Evolutionary conservation across 768 basidiomycete genomes (phyloP), one percentile per base, ranked within the genome.

Genomic region (Lenzites betulinus): DNA sequence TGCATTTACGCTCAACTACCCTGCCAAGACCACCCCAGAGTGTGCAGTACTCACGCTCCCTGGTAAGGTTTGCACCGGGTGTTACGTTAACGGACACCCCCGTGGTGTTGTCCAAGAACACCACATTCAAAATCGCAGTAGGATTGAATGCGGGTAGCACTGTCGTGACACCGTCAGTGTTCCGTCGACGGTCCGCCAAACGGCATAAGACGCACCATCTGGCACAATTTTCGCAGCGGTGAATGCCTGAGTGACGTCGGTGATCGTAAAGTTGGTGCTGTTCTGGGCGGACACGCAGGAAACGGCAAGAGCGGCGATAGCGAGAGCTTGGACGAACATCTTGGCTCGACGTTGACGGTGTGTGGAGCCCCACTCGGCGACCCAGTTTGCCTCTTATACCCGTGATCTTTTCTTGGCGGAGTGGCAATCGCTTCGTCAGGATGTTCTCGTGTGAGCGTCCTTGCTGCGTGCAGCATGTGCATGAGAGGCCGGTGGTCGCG

Each of bases 101-200:
- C 18, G 64, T 61, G 18, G 57, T 57, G 22, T 60, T 60, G 52
- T 64, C 64, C 16, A 46, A 30, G 50, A 64, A 64, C 18, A 64
- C 53, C 11, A 64, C 64, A 42, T 51, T 53, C 59, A 64, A 20
- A 7, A 64, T 44, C 18, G 51, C 64, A 15, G 53, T 54, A n/a
- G 59, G 64, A 42, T 59, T 46, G 42, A 64, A 64, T 18, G 59
- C 49, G 18, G 64, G 55, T 16, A 64, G 20, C 22, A 64, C 63
- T 64, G 47, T 16, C 25, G n/a, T 11, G 11, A 33, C 7, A 16
- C 23, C 12, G 43, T 53, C 26, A 54, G 39, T 22, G 43, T 25
- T 9, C 9, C 22, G 11, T n/a, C n/a, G 3, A 12, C 12, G n/a
- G 20, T 9, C 42, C 30, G 30, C 20, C 38, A 39, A 39, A 18